phyloP scores from a whole-genome alignment of 495 filamentous ascomycete species.

The Aspergillus wentii region DNA sequence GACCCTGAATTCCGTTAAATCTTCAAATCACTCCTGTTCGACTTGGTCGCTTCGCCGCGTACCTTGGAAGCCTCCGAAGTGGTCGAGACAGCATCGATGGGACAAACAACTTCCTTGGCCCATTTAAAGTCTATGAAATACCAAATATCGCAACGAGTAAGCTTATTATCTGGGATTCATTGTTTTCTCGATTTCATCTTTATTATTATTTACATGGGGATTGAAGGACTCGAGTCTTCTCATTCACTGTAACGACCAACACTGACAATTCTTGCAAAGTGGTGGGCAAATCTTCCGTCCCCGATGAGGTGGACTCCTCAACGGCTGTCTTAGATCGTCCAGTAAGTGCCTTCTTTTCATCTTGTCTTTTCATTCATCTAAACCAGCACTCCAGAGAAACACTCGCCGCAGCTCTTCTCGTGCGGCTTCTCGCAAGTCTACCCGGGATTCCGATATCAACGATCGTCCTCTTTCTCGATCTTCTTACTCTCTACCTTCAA shows the following conservation, averaged over 20 bases:
- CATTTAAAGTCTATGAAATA: too few species aligned
- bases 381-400: constrained; percentile 3
- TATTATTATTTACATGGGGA: neutral
- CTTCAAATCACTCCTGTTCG: too few species aligned
- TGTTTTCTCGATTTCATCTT: too few species aligned
- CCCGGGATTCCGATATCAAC: constrained; percentile 12
- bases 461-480: constrained; percentile 12
- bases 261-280: constrained; percentile 12
- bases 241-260: constrained; percentile 2
- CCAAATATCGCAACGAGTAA: too few species aligned
- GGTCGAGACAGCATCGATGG: too few species aligned
- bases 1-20: too few species aligned
- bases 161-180: too few species aligned
- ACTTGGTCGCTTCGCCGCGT: too few species aligned
- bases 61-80: too few species aligned
- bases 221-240: neutral
- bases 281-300: constrained; percentile 17
- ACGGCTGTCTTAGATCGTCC: constrained; percentile 10
- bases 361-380: constrained; percentile 2
- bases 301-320: constrained; percentile 15
- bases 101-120: too few species aligned
- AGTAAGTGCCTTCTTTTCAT: constrained; percentile 7
- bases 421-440: constrained; percentile 15
- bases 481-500: constrained; percentile 19
- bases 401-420: constrained; percentile 19